phyloP scores from a whole-genome alignment of 2,329 filamentous ascomycete species.

The Colletotrichum brevisporum region DNA sequence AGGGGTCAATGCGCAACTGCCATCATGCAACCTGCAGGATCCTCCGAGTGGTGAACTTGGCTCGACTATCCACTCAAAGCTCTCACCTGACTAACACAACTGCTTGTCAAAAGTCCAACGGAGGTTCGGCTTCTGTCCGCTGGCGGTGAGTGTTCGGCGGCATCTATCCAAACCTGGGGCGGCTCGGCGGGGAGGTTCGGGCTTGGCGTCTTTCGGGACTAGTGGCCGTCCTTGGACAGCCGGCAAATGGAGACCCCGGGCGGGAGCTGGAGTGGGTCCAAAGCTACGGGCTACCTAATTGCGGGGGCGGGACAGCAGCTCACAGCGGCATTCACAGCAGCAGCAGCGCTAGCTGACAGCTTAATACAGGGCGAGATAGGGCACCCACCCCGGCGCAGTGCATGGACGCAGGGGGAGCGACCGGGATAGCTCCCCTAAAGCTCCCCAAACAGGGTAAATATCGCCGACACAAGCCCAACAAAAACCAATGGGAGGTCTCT shows the following conservation, averaged over 20 bases:
- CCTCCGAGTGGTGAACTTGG: background rate
- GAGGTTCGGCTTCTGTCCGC: background rate
- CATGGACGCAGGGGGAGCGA: background rate
- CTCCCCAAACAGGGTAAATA: slow-evolving; percentile 32
- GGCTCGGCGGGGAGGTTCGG: slow-evolving; percentile 5
- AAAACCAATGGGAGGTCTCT: slow-evolving; percentile 23
- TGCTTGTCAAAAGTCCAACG: background rate
- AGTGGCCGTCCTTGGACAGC: slow-evolving; percentile 32
- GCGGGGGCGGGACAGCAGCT: slow-evolving; percentile 29
- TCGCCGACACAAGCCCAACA: slow-evolving; percentile 33
- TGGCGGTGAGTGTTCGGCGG: background rate
- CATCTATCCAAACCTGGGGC: background rate
- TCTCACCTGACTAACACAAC: no score
- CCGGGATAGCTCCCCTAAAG: slow-evolving; percentile 31
- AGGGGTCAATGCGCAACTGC: background rate
- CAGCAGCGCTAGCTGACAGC: no score
- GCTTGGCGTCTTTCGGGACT: slow-evolving; percentile 20
- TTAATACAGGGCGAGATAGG: no score
- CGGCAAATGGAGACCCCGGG: slow-evolving; percentile 15
- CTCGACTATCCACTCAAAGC: no score
- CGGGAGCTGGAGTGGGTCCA: slow-evolving; percentile 20
- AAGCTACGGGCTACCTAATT: slow-evolving; percentile 13
- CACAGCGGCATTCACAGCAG: no score
- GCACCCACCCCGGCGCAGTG: no score
- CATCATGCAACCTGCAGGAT: background rate